Conservation (phyloP, 2,329 filamentous ascomycete genomes). For the Fusarium ambrosium region DNA sequence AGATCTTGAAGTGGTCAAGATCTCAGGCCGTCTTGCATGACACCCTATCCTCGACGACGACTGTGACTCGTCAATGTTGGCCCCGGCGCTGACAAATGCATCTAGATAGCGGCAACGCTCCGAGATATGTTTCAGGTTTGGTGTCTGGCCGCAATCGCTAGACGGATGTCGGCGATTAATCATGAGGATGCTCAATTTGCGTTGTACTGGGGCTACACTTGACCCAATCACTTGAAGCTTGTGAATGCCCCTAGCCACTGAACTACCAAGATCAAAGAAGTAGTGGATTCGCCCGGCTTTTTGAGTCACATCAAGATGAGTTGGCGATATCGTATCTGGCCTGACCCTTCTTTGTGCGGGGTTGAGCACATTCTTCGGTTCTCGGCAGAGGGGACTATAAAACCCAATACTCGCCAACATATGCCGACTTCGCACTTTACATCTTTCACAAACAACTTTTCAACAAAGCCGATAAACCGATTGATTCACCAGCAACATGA, state of each 20-base stretch:
- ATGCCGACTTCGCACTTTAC: background rate
- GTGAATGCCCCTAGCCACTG: accelerated
- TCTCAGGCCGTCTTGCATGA: background rate
- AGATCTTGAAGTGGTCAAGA: background rate
- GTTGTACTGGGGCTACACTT: too few species aligned
- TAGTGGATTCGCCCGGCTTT: background rate
- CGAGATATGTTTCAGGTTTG: background rate
- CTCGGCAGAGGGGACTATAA: background rate
- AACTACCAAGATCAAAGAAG: background rate
- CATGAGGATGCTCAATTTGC: background rate
- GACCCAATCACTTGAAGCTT: background rate
- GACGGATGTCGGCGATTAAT: background rate
- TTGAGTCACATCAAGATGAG: background rate
- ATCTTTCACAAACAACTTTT: background rate
- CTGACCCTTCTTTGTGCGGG: background rate
- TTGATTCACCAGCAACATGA: background rate
- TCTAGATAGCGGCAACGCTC: background rate
- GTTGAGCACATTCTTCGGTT: slow-evolving; percentile 2
- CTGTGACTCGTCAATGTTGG: background rate
- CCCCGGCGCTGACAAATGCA: background rate
- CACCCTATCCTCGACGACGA: background rate
- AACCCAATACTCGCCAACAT: background rate
- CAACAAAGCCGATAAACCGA: background rate
- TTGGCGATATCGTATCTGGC: background rate
- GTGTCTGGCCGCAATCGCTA: background rate